These are phyloP conservation scores for Calonectria leucothoes DNA, from an alignment of 2,329 filamentous ascomycete species.

Conservation along the genomic window DNA sequence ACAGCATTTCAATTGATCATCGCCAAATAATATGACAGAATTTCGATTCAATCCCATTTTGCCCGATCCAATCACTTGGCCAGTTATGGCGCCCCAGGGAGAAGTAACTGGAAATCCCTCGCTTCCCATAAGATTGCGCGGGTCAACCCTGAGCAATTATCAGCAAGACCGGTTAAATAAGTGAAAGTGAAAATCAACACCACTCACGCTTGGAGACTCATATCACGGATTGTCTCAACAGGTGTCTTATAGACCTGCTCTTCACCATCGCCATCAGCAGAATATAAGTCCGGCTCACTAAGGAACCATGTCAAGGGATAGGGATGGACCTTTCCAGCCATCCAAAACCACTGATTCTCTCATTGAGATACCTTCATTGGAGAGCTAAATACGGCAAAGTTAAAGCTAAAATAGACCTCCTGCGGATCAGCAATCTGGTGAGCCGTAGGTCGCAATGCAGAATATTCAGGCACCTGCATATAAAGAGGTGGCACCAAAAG, in stretches of 20 bases:
- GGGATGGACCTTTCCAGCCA: background rate
- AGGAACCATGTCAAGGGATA: background rate
- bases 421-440: background rate
- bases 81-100: background rate
- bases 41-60: background rate
- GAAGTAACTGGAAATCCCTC: background rate
- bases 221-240: background rate
- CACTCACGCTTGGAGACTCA: background rate
- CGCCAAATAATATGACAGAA: background rate
- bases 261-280: background rate
- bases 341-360: background rate
- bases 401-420: conserved; percentile 7
- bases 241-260: background rate
- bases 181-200: background rate
- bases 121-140: background rate
- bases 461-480: conserved; percentile 3
- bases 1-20: background rate
- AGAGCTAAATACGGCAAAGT: background rate
- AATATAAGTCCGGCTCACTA: background rate
- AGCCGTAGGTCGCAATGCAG: background rate
- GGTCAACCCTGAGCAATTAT: background rate
- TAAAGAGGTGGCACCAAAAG: background rate
- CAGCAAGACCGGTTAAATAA: no score
- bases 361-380: background rate
- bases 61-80: background rate